Evolutionary conservation across 805 yeast genomes (phyloP).

Genomic region (Wickerhamiella nectarea): DNA sequence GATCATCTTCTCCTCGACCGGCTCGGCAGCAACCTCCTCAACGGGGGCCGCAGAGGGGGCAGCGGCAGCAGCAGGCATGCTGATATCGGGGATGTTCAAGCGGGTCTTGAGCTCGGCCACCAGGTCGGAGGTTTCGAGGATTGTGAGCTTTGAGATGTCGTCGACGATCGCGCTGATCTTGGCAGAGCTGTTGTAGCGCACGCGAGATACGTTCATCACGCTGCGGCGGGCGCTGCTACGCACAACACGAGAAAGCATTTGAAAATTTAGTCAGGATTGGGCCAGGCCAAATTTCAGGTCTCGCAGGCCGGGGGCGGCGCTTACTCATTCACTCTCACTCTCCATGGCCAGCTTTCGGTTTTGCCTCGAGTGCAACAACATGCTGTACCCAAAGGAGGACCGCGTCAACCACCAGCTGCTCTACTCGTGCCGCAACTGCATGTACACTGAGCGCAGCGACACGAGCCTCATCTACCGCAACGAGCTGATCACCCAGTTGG

Average conservation of each 20-base stretch:
- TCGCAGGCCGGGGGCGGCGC: too few relatives aligned
- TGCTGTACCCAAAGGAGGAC: slow-evolving; percentile 96
- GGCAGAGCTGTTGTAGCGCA: slow-evolving; percentile 30
- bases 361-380: slow-evolving; percentile 94
- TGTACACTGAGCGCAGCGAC: slow-evolving; percentile 83
- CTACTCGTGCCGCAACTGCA: slow-evolving; percentile 89
- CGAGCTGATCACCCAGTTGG: slow-evolving; percentile 81
- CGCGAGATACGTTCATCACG: slow-evolving; percentile 7
- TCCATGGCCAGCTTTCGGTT: slow-evolving; percentile 84
- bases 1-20: slow-evolving; percentile 84
- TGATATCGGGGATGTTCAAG: slow-evolving; percentile 86
- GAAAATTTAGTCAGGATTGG: not conserved
- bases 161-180: slow-evolving; percentile 80
- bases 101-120: slow-evolving; percentile 55
- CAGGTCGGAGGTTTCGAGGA: slow-evolving; percentile 82
- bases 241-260: slow-evolving; percentile 3
- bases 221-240: not conserved
- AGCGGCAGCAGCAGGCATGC: slow-evolving; percentile 60
- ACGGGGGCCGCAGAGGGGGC: slow-evolving; percentile 52
- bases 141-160: slow-evolving; percentile 78
- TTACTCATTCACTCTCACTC: not conserved
- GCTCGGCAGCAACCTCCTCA: slow-evolving; percentile 58
- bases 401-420: slow-evolving; percentile 58
- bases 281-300: too few relatives aligned
- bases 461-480: slow-evolving; percentile 77